Base-by-base conservation (phyloP, 768 basidiomycete genomes). In the Mycena filopes region DNA sequence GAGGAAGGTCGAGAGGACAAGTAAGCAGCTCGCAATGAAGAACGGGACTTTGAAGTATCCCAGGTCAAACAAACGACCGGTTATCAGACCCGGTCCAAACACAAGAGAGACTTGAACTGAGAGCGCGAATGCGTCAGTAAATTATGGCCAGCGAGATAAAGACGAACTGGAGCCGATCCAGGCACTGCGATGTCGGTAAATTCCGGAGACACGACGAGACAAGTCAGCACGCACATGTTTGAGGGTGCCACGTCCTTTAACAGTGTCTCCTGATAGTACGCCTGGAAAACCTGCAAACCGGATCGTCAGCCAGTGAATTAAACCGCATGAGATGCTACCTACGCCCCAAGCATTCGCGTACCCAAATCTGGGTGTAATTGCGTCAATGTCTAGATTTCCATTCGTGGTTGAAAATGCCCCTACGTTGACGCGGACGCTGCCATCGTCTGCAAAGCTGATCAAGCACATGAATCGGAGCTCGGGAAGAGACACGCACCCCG, bases 51-150 rank as follows among this genome's bases (percentile, higher is more conserved):
- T 83, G 72, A 85, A 80, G 61, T 81, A 78, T 36, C 87, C 87
- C 45, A 85, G 68, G 72, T 88, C 87, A 68, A 88, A 87, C n/a
- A 87, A 60, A 18, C 85, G 80, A 7, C 87, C 87, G 0, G 75
- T 76, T 36, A 85, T 33, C 5, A 87, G 73, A 13, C 82, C 84
- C 0, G 82, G 82, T 3, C 82, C 57, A 70, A 83, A 84, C 6
- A 78, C 67, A 0, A 84, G 76, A 21, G 83, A 78, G 65, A n/a
- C n/a, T n/a, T n/a, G n/a, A n/a, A n/a, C n/a, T n/a, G n/a, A n/a
- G n/a, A n/a, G n/a, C n/a, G n/a, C n/a, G n/a, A n/a, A n/a, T n/a
- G n/a, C n/a, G n/a, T n/a, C n/a, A n/a, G n/a, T n/a, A n/a, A n/a
- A n/a, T n/a, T 18, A 36, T 25, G 31, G 21, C 4, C 13, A 25